phyloP scores from a whole-genome alignment of 2,329 filamentous ascomycete species.

The Aureobasidium vineae region DNA sequence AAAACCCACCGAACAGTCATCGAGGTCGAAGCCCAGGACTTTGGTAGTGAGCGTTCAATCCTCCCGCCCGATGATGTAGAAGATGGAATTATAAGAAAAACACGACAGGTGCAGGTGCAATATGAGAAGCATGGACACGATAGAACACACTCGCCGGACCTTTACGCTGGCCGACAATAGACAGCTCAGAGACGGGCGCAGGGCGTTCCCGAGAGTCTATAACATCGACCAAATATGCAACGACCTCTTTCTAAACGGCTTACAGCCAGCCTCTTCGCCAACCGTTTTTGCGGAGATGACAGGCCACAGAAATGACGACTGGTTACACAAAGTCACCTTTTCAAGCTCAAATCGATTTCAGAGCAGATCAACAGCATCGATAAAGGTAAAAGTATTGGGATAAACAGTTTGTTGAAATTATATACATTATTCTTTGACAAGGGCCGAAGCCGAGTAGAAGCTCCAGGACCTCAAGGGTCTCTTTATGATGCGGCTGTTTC shows the following conservation, averaged over 20 bases:
- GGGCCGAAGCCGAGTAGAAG: background rate
- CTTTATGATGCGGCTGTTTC: conserved; percentile 9
- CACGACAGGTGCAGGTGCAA: conserved; percentile 16
- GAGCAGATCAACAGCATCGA: background rate
- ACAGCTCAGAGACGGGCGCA: background rate
- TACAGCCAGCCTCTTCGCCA: background rate
- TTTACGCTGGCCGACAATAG: background rate
- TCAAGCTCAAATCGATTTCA: background rate
- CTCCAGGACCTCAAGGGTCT: background rate
- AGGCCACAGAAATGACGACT: background rate
- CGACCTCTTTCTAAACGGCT: conserved; percentile 1
- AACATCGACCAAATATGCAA: background rate
- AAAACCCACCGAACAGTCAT: conserved; percentile 1
- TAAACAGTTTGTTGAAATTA: background rate
- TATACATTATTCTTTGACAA: conserved; percentile 9
- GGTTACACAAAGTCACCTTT: background rate
- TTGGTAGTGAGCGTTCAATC: conserved; percentile 8
- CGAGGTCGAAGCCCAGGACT: conserved; percentile 9
- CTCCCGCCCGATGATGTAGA: conserved; percentile 12
- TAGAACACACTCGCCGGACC: background rate
- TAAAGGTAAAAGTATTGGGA: background rate
- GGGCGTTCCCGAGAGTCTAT: background rate
- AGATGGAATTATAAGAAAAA: conserved; percentile 13
- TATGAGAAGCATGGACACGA: background rate
- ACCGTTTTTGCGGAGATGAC: conserved; percentile 19